A percentile compares a stretch with the other conserved stretches of the same genome.
phyloP scores from a whole-genome alignment of 345 rosid species.

The Combretum micranthum region DNA sequence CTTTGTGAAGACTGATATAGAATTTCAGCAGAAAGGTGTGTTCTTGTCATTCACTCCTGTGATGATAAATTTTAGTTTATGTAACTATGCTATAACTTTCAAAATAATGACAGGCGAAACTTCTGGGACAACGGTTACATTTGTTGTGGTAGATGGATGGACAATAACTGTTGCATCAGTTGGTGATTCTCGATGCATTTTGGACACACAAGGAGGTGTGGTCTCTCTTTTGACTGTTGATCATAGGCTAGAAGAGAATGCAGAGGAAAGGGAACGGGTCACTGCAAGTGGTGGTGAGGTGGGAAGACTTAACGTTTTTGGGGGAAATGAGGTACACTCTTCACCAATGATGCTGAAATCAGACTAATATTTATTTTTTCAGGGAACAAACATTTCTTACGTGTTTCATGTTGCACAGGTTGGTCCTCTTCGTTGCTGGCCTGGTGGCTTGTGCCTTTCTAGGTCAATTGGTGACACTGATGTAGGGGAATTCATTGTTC shows the following conservation, averaged over 20 bases:
- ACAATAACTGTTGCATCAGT: slow-evolving; percentile 99
- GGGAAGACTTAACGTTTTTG: slow-evolving; percentile 92
- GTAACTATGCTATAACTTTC: slow-evolving; percentile 16
- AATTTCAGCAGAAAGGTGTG: slow-evolving; percentile 90
- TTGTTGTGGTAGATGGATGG: slow-evolving; percentile 95
- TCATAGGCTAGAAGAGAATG: slow-evolving; percentile 98
- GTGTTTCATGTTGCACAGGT: slow-evolving; percentile 39
- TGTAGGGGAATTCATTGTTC: slow-evolving; percentile 97
- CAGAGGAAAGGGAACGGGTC: slow-evolving; percentile 95
- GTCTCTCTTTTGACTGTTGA: slow-evolving; percentile 96
- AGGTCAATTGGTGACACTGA: slow-evolving; percentile 99
- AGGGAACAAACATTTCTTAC: background rate
- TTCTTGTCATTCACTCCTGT: background rate
- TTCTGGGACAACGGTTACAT: slow-evolving; percentile 97
- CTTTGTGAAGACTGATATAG: slow-evolving; percentile 97
- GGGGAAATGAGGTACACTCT: slow-evolving; percentile 82
- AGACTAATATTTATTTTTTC: background rate
- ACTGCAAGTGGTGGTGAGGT: slow-evolving; percentile 99
- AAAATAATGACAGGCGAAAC: slow-evolving; percentile 71
- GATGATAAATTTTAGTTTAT: background rate
- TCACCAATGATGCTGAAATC: slow-evolving; percentile 3
- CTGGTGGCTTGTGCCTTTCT: slow-evolving; percentile 98
- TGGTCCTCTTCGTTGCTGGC: slow-evolving; percentile 99
- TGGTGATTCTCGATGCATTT: slow-evolving; percentile 98
- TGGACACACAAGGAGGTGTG: slow-evolving; percentile 92